Conservation (phyloP, 257 asterid species). For the Solanum clarkiae region DNA sequence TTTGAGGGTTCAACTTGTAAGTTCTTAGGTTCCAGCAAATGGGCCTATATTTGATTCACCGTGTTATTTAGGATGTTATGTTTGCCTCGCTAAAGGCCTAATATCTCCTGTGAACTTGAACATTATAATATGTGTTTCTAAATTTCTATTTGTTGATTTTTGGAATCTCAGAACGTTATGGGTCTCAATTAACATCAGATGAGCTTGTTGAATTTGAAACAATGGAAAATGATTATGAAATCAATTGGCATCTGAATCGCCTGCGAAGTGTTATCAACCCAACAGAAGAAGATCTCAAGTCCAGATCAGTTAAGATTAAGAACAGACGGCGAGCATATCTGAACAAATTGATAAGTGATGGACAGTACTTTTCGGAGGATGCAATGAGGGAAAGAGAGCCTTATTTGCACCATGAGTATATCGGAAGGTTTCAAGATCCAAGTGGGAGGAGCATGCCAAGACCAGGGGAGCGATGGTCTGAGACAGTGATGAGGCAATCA, state of each 20-base stretch:
- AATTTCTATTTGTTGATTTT: background rate
- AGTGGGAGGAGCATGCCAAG: conserved; percentile 86
- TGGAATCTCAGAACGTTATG: conserved; percentile 65
- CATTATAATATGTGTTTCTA: background rate
- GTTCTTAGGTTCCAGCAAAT: background rate
- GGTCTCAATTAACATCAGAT: conserved; percentile 41
- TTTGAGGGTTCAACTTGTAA: background rate
- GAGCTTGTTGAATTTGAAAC: conserved; percentile 67
- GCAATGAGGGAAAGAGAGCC: conserved; percentile 98
- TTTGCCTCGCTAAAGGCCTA: background rate
- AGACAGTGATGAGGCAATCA: conserved; percentile 69
- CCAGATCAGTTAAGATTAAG: conserved; percentile 53
- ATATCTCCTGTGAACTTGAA: background rate
- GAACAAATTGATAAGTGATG: conserved; percentile 55
- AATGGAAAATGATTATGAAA: conserved; percentile 68
- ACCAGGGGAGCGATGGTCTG: conserved; percentile 98
- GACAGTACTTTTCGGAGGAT: conserved; percentile 84
- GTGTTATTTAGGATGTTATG: background rate
- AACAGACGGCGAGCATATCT: conserved; percentile 80
- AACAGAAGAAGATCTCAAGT: conserved; percentile 53
- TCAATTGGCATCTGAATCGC: conserved; percentile 77
- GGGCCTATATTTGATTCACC: background rate
- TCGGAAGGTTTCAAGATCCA: conserved; percentile 87
- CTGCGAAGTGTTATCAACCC: conserved; percentile 62
- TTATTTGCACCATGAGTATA: conserved; percentile 80